These are phyloP conservation scores for Cylindrodendrum hubeiense DNA, from an alignment of 2,329 filamentous ascomycete species.

Conservation along the genomic window DNA sequence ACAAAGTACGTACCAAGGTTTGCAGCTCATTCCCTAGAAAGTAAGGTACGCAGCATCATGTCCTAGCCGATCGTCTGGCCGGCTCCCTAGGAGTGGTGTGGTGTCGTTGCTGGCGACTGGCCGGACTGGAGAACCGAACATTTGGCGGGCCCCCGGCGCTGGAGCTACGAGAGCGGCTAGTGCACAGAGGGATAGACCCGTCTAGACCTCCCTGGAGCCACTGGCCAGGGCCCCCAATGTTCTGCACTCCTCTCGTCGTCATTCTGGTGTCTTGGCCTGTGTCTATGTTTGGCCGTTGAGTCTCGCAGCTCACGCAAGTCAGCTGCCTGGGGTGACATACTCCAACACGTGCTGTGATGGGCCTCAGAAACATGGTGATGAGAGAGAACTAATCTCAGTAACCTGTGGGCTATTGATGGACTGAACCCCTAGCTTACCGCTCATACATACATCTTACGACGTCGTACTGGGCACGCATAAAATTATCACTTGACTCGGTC, in stretches of 20 bases:
- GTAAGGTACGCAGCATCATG: background rate
- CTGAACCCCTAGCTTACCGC: background rate
- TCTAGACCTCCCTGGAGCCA: background rate
- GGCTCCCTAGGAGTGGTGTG: constrained; percentile 33
- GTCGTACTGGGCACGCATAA: background rate
- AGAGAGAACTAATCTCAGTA: background rate
- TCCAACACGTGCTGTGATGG: background rate
- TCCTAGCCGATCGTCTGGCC: constrained; percentile 8
- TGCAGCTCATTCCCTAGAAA: background rate
- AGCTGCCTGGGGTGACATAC: background rate
- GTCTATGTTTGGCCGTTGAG: background rate
- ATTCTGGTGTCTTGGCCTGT: background rate
- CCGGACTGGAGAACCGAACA: constrained; percentile 17
- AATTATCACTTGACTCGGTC: constrained; percentile 17
- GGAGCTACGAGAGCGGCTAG: background rate
- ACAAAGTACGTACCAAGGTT: background rate
- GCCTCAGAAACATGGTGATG: background rate
- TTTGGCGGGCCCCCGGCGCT: constrained; percentile 5
- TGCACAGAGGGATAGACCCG: constrained; percentile 3
- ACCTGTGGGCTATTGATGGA: background rate
- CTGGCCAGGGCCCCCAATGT: background rate
- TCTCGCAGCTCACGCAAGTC: constrained; percentile 8
- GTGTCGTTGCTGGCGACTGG: constrained; percentile 30
- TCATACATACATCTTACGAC: background rate
- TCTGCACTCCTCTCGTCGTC: background rate